phyloP scores from a whole-genome alignment of 129 eudicot genomes.

The Artemisia argyi region DNA sequence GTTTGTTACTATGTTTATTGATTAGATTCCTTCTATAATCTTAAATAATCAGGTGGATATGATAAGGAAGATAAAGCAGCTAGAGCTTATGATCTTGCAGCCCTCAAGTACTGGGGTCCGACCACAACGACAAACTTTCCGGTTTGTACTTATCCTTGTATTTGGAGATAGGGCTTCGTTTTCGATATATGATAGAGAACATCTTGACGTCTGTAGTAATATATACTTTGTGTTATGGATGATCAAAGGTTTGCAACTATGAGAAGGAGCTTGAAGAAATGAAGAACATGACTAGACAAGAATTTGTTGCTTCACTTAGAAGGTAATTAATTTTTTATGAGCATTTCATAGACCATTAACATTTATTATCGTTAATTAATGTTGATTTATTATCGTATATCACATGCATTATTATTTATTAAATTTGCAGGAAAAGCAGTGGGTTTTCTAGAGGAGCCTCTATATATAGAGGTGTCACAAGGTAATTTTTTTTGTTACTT shows the following conservation, averaged over 20 bases:
- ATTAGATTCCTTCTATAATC: neutral
- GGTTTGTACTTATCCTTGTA: slow-evolving; percentile 22
- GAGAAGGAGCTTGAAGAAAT: slow-evolving; percentile 86
- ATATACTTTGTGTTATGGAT: neutral
- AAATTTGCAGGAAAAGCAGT: slow-evolving; percentile 76
- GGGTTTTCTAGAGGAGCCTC: slow-evolving; percentile 98
- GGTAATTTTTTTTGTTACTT: slow-evolving; percentile 32
- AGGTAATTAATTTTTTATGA: slow-evolving; percentile 41
- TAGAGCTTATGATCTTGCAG: slow-evolving; percentile 95
- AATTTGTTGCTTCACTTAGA: slow-evolving; percentile 91
- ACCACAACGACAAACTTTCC: slow-evolving; percentile 88
- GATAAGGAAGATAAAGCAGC: slow-evolving; percentile 97
- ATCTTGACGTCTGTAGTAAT: neutral
- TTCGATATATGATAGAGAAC: neutral
- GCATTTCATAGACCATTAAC: neutral
- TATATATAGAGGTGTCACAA: slow-evolving; percentile 91
- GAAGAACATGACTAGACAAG: slow-evolving; percentile 94
- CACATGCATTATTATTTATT: neutral
- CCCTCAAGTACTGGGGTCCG: slow-evolving; percentile 94
- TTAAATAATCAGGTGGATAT: slow-evolving; percentile 64
- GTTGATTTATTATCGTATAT: neutral
- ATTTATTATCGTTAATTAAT: neutral
- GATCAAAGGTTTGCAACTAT: slow-evolving; percentile 58
- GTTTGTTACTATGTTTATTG: neutral
- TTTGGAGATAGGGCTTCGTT: neutral